Evolutionary conservation across 441 rosid species (phyloP), one percentile per base, ranked within the genome.

Genomic region (Populus hybrid): DNA sequence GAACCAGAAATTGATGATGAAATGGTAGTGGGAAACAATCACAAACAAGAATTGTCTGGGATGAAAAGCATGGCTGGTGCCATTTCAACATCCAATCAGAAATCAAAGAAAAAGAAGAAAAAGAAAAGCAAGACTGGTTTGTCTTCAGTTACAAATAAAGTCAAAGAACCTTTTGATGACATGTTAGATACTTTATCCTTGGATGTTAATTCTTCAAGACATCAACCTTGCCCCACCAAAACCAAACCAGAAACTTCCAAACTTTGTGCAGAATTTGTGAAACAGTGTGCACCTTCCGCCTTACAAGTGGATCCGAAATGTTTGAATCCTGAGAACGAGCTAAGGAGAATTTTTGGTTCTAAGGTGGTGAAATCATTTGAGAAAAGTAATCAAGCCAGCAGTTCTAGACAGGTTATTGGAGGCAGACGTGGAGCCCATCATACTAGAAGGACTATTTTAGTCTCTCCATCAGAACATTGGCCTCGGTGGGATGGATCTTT

Each of bases 401-500:
- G 81, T 78, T 91, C 94, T 74, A 89, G 94, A 85, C 95, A 82
- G 73, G 83, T 83, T 67, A 90, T 91, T 74, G 94, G 94, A 6
- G 91, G 88, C 76, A 90, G 97, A 84, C 92, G 94, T 61, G 97
- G 90, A 71, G 75, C 70, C 76, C 92, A 85, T 84, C 93, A 89
- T 74, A 81, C 87, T n/a, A 89, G 92, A 42, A 94, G 89, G 85
- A 90, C 95, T 36, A 78, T 90, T 78, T 77, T 94, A 61, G 87
- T 91, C 68, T 84, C 93, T 71, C 92, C 94, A 28, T 87, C 88
- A 33, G 99, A 94, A 67, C 92, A 90, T 74, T 94, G 98, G 98
- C 82, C 93, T 73, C 94, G 93, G 9, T 94, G 97, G 97, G 98
- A 94, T 78, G 92, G 92, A 53, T 91, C 97, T 78, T 81, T 94